phyloP scores from a whole-genome alignment of 2,329 filamentous ascomycete species.

The Huntiella decipiens region DNA sequence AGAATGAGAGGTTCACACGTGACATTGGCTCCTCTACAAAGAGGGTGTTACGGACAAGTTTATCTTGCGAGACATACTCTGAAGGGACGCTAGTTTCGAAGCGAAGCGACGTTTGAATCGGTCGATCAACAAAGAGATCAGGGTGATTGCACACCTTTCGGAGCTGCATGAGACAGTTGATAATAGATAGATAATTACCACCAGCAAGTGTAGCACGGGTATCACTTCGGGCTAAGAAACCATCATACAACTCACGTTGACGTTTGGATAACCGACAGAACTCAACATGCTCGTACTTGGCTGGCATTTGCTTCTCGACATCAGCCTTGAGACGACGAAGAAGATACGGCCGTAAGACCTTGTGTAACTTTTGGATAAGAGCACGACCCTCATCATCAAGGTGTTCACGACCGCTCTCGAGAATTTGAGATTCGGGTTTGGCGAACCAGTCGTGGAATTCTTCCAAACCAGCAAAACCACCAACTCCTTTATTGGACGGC shows the following conservation, averaged over 20 bases:
- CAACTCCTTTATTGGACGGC: constrained; percentile 56
- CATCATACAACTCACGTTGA: constrained; percentile 88
- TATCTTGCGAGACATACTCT: constrained; percentile 34
- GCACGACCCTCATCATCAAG: constrained; percentile 87
- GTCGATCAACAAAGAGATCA: constrained; percentile 85
- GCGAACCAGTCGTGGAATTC: constrained; percentile 95
- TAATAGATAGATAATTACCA: constrained; percentile 93
- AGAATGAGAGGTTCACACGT: constrained; percentile 52
- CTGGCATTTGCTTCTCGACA: constrained; percentile 97
- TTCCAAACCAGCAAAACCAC: constrained; percentile 82
- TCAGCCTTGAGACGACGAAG: constrained; percentile 83
- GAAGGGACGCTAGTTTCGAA: constrained; percentile 56
- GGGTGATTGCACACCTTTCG: constrained; percentile 98
- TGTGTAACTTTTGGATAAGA: constrained; percentile 84
- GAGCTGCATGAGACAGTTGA: constrained; percentile 94
- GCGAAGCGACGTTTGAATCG: constrained; percentile 91
- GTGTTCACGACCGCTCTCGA: constrained; percentile 82
- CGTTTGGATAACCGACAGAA: constrained; percentile 90
- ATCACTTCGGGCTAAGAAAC: constrained; percentile 77
- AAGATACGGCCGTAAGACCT: constrained; percentile 80
- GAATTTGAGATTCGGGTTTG: constrained; percentile 84
- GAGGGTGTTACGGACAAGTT: constrained; percentile 46
- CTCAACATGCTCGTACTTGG: constrained; percentile 92
- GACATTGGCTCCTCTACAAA: constrained; percentile 22
- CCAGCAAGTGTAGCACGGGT: constrained; percentile 77